A percentile compares a stretch with the other conserved stretches of the same genome.
phyloP scores from a whole-genome alignment of 2,329 filamentous ascomycete genomes.

The Gnomoniopsis smithogilvyi region DNA sequence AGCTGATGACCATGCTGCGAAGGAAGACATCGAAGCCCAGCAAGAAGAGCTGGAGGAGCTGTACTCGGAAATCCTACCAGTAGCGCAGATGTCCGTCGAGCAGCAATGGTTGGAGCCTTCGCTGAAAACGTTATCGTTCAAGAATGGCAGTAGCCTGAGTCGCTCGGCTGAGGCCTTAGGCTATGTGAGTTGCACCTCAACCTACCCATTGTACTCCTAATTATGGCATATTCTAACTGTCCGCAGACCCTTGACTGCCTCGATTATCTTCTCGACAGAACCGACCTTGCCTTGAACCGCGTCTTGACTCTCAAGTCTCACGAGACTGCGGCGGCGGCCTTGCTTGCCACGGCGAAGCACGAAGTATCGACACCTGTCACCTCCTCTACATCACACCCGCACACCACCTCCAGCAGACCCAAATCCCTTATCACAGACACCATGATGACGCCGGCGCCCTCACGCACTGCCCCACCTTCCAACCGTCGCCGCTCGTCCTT shows the following conservation, averaged over 20 bases:
- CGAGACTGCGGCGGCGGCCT: conserved; percentile 33
- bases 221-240: conserved; percentile 20
- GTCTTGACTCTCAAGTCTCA: conserved; percentile 45
- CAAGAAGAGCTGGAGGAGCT: conserved; percentile 67
- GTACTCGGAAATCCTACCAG: conserved; percentile 65
- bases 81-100: conserved; percentile 69
- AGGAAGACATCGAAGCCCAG: conserved; percentile 45
- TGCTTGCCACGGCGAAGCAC: conserved; percentile 40
- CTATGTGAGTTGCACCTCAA: conserved; percentile 41
- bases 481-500: conserved; percentile 35
- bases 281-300: conserved; percentile 37
- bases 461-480: background rate
- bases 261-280: conserved; percentile 46
- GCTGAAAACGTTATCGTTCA: conserved; percentile 40
- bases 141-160: conserved; percentile 39
- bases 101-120: conserved; percentile 65
- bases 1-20: conserved; percentile 21
- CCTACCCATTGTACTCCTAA: background rate
- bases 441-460: conserved; percentile 8
- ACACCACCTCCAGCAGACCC: conserved; percentile 27
- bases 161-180: conserved; percentile 44
- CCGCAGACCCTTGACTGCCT: conserved; percentile 50
- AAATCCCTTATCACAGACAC: conserved; percentile 13
- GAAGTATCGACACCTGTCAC: conserved; percentile 35
- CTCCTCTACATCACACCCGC: conserved; percentile 21